phyloP scores from a whole-genome alignment of 768 basidiomycete species.

The Lyophyllum shimeji region DNA sequence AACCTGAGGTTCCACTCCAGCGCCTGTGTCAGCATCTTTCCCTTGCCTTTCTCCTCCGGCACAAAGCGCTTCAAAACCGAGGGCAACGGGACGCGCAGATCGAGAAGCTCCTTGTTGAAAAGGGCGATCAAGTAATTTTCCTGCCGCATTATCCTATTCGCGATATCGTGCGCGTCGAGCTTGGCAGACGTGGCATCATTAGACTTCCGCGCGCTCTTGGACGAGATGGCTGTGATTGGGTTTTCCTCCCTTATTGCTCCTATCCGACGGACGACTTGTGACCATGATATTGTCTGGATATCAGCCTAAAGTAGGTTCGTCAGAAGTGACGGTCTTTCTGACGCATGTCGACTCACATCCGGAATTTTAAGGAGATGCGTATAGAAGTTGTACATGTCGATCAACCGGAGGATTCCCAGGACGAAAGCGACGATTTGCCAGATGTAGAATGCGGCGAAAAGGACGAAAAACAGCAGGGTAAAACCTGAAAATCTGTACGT shows the following conservation, averaged over 20 bases:
- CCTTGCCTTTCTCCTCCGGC: slow-evolving; percentile 58
- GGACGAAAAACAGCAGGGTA: slow-evolving; percentile 78
- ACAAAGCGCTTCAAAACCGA: slow-evolving; percentile 50
- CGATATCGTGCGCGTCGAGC: slow-evolving; percentile 96
- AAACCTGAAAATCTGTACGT: slow-evolving; percentile 74
- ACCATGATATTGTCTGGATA: slow-evolving; percentile 97
- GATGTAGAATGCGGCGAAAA: slow-evolving; percentile 84
- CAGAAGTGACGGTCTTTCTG: slow-evolving; percentile 7
- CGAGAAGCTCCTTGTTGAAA: slow-evolving; percentile 95
- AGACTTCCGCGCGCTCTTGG: slow-evolving; percentile 44
- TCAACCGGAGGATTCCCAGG: slow-evolving; percentile 70
- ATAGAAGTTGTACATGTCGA: slow-evolving; percentile 96
- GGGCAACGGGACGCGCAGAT: slow-evolving; percentile 84
- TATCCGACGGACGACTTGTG: slow-evolving; percentile 89
- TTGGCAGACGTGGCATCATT: slow-evolving; percentile 76
- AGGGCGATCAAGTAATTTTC: slow-evolving; percentile 98
- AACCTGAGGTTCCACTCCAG: slow-evolving; percentile 98
- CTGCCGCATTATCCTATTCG: slow-evolving; percentile 96
- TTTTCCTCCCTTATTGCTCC: slow-evolving; percentile 90
- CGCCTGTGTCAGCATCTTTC: slow-evolving; percentile 81
- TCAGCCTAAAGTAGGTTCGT: slow-evolving; percentile 62
- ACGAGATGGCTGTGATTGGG: slow-evolving; percentile 85
- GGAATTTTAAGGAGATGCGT: slow-evolving; percentile 92
- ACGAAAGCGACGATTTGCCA: slow-evolving; percentile 87
- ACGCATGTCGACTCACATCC: slow-evolving; percentile 58